phyloP scores from a whole-genome alignment of 2,329 filamentous ascomycete genomes.

The Diaporthe eres region DNA sequence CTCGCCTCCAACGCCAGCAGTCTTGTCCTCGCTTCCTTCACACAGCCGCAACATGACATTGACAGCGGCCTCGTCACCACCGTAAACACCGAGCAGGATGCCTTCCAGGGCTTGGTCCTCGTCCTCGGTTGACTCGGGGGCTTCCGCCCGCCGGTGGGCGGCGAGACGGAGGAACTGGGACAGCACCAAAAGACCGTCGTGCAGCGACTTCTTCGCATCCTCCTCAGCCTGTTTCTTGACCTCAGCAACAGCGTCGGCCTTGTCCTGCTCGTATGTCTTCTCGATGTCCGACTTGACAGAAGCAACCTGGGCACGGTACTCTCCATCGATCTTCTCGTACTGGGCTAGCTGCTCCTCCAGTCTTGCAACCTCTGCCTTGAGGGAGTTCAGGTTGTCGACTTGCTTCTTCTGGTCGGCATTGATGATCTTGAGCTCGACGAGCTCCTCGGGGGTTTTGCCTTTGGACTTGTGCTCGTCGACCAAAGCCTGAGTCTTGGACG shows the following conservation, averaged over 20 bases:
- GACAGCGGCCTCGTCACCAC: conserved; percentile 82
- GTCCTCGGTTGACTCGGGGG: conserved; percentile 73
- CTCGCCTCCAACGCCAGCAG: conserved; percentile 75
- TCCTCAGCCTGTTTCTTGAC: conserved; percentile 68
- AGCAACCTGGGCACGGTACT: conserved; percentile 74
- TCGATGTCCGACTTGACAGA: conserved; percentile 73
- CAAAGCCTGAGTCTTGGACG: conserved; percentile 79
- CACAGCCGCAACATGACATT: conserved; percentile 83
- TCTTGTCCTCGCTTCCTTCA: conserved; percentile 77
- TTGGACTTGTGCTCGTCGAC: conserved; percentile 77
- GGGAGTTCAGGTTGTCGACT: conserved; percentile 80
- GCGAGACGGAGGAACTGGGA: conserved; percentile 87
- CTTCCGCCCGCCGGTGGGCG: conserved; percentile 80
- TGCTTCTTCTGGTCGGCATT: conserved; percentile 85
- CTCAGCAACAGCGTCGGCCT: conserved; percentile 66
- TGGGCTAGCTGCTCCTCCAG: conserved; percentile 81
- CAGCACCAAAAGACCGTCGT: conserved; percentile 76
- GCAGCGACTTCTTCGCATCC: conserved; percentile 69
- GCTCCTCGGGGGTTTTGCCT: conserved; percentile 79
- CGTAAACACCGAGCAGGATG: conserved; percentile 83
- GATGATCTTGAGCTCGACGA: conserved; percentile 80
- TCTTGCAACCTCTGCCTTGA: conserved; percentile 77
- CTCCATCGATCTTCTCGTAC: conserved; percentile 82
- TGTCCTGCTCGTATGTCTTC: conserved; percentile 69
- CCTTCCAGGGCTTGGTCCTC: conserved; percentile 88